Base-by-base conservation (phyloP, 1,284 basidiomycete genomes). In the Gymnopus androsaceus region DNA sequence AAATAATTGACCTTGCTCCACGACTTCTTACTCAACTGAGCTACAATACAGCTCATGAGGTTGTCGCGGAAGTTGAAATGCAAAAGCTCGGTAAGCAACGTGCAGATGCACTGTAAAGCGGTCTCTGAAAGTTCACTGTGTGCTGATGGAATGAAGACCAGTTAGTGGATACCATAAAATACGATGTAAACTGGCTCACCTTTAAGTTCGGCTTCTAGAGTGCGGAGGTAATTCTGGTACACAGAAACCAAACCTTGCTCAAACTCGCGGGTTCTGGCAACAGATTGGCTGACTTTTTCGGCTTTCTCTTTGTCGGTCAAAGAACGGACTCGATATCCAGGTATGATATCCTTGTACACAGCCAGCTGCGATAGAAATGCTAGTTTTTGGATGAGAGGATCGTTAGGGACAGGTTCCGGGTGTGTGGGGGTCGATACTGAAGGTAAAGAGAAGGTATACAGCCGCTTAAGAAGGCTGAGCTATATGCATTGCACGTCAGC, bases 61-160 rank as follows among this genome's bases (percentile, higher is more conserved):
- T 99, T 98, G 63, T 85, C 81, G 49, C 92, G 86, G 73, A 97
- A 99, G 77, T 99, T 99, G 83, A 99, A 99, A 73, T 99, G 95
- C 9, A 94, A 92, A 59, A 88, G 85, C 62, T 92, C 86, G 19
- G 81, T 79, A 11, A 95, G 77, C 42, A 99, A 80, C 3, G 89
- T 89, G 70, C 94, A 95, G 80, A 99, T 88, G 69, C 89, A 93
- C 67, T 84, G 87, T 47, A 99, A 76, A 33, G 89, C 84, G 2
- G 88, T 75, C 34, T 86, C 84, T 15, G 84, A 80, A 14, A 98
- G 75, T 41, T 89, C 85, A 50, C 82, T 84, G 66, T 85, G 88
- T 45, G 78, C 94, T 95, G 63, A 50, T 49, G 57, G 58, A 61
- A 57, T 62, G 55, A 63, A 58, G 57, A 64, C 51, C 23, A 56